Percentiles rank a stretch among this genome's conserved stretches.
phyloP scores from a whole-genome alignment of 2,329 filamentous ascomycete species.

The Neonectria sp. region DNA sequence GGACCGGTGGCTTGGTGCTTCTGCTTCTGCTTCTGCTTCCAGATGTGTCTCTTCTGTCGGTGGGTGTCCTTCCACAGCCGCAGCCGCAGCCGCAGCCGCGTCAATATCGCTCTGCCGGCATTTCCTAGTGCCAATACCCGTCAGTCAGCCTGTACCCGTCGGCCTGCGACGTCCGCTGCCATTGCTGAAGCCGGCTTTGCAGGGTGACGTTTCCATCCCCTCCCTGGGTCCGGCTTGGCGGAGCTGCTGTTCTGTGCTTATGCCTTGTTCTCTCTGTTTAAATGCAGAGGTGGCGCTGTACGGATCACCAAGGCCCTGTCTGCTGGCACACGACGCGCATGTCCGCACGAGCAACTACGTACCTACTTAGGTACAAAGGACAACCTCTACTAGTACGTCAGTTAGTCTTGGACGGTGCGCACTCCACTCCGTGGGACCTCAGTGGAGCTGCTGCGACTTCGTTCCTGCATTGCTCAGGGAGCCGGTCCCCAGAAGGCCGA shows the following conservation, averaged over 20 bases:
- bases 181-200: constrained; percentile 21
- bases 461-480: constrained; percentile 49
- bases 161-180: constrained; percentile 13
- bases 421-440: constrained; percentile 32
- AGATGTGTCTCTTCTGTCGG: constrained; percentile 26
- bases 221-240: constrained; percentile 20
- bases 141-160: background rate
- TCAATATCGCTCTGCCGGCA: constrained; percentile 31
- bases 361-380: background rate
- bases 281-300: constrained; percentile 22
- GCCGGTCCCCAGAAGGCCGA: constrained; percentile 34
- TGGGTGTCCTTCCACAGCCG: constrained; percentile 11
- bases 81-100: constrained; percentile 30
- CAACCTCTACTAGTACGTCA: constrained; percentile 29
- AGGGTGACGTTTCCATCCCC: constrained; percentile 22
- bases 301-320: constrained; percentile 18
- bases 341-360: constrained; percentile 27
- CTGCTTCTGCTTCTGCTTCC: constrained; percentile 38
- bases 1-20: constrained; percentile 19
- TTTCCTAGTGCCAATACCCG: constrained; percentile 16
- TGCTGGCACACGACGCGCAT: constrained; percentile 22
- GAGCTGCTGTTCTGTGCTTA: constrained; percentile 26
- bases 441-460: constrained; percentile 43
- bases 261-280: constrained; percentile 8
- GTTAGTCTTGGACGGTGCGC: constrained; percentile 30